These are phyloP conservation scores for Trichosporon faecale DNA, from an alignment of 1,284 basidiomycete genomes.

Conservation along the genomic window DNA sequence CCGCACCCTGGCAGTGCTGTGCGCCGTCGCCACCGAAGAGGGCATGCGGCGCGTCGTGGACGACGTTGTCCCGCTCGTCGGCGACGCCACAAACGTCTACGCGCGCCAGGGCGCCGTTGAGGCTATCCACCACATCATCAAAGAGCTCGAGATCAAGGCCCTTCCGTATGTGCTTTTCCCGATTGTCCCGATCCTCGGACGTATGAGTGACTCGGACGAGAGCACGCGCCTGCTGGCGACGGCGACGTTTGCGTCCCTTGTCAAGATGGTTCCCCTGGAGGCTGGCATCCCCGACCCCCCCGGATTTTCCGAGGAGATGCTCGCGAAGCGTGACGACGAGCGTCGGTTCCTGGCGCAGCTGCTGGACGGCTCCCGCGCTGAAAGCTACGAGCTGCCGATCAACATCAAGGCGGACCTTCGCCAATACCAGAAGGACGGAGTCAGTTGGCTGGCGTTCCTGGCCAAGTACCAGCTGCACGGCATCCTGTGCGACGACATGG, in stretches of 20 bases:
- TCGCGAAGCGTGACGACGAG: slow-evolving; percentile 81
- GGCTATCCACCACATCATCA: slow-evolving; percentile 88
- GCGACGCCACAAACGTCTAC: slow-evolving; percentile 70
- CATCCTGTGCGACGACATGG: slow-evolving; percentile 99
- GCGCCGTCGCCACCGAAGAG: slow-evolving; percentile 75
- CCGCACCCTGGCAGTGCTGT: slow-evolving; percentile 80
- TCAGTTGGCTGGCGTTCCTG: slow-evolving; percentile 98
- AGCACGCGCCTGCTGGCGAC: slow-evolving; percentile 88
- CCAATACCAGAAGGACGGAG: slow-evolving; percentile 96
- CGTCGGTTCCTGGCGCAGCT: slow-evolving; percentile 90
- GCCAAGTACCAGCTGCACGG: slow-evolving; percentile 95
- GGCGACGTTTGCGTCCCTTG: slow-evolving; percentile 94
- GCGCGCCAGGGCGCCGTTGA: slow-evolving; percentile 90
- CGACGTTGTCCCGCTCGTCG: slow-evolving; percentile 76
- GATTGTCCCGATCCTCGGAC: slow-evolving; percentile 90
- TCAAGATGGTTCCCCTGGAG: slow-evolving; percentile 99
- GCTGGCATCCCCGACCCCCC: slow-evolving; percentile 92
- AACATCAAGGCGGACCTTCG: slow-evolving; percentile 89
- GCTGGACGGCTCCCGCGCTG: slow-evolving; percentile 90
- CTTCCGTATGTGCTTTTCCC: slow-evolving; percentile 97
- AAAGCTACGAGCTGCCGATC: slow-evolving; percentile 84
- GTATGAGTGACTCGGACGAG: slow-evolving; percentile 95
- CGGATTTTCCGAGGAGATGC: slow-evolving; percentile 84
- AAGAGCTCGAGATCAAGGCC: slow-evolving; percentile 87
- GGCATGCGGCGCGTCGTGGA: slow-evolving; percentile 88